A percentile compares a stretch with the other conserved stretches of the same genome.
Evolutionary conservation across 495 filamentous ascomycete species (phyloP).

Genomic region (Daldinia loculata): DNA sequence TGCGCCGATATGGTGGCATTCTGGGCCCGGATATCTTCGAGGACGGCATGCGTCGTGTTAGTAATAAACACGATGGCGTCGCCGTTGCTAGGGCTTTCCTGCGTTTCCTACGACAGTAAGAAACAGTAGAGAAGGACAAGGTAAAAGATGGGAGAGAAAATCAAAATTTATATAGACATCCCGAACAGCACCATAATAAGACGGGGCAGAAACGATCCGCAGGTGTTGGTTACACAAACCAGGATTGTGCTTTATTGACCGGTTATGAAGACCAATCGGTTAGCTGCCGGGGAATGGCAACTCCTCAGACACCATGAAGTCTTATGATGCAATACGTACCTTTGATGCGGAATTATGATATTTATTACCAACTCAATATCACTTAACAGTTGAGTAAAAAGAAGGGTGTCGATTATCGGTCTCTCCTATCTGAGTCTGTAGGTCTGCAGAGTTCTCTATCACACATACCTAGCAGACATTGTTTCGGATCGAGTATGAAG

Average conservation of each 20-base stretch:
- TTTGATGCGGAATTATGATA: constrained; percentile 11
- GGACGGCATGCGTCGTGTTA: constrained; percentile 72
- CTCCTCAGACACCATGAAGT: constrained; percentile 1
- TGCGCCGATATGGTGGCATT: constrained; percentile 67
- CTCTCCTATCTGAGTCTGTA: background rate
- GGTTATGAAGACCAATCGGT: background rate
- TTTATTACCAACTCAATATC: background rate
- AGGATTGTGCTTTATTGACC: constrained; percentile 6
- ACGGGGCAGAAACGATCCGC: constrained; percentile 1
- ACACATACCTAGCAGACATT: background rate
- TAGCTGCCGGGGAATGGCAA: background rate
- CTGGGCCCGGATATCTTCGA: constrained; percentile 69
- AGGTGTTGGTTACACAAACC: constrained; percentile 6
- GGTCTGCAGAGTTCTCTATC: background rate
- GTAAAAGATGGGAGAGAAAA: background rate
- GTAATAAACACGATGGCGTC: constrained; percentile 77
- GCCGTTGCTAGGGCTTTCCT: constrained; percentile 73
- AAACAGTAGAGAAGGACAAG: background rate
- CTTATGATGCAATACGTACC: constrained; percentile 14
- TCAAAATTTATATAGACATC: background rate
- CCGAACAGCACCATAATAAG: background rate
- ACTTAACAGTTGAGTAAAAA: background rate
- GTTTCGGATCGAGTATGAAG: background rate
- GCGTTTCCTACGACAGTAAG: constrained; percentile 71
- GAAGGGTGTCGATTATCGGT: background rate